Conservation (phyloP, 768 basidiomycete species). For the Xerocomellus dryophilus region DNA sequence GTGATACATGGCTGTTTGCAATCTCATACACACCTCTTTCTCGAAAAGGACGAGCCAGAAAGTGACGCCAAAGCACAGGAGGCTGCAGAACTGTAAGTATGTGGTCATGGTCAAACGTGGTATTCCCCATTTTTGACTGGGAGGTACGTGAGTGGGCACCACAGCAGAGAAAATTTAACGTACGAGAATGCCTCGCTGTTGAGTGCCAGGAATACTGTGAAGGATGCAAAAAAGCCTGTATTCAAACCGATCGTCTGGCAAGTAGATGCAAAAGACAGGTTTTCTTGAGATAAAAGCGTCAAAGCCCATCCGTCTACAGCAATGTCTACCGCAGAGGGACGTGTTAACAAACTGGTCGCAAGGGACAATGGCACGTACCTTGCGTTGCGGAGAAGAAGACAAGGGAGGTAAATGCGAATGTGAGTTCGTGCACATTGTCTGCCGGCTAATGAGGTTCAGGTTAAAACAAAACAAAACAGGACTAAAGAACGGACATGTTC, state of each 20-base stretch:
- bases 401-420: conserved; percentile 80
- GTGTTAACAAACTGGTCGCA: conserved; percentile 13
- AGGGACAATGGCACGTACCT: conserved; percentile 47
- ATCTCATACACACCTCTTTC: conserved; percentile 65
- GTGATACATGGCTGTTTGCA: not conserved
- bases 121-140: conserved; percentile 72
- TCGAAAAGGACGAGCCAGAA: conserved; percentile 84
- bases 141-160: conserved; percentile 6
- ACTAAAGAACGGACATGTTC: conserved; percentile 54
- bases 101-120: conserved; percentile 67
- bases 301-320: conserved; percentile 94
- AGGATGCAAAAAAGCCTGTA: conserved; percentile 92
- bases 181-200: conserved; percentile 92
- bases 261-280: conserved; percentile 93
- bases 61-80: conserved; percentile 81
- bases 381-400: conserved; percentile 97
- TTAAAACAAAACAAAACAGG: conserved; percentile 1
- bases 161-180: conserved; percentile 21
- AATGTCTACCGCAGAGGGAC: conserved; percentile 59
- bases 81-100: conserved; percentile 84
- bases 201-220: conserved; percentile 95
- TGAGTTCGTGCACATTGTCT: conserved; percentile 73
- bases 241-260: conserved; percentile 98
- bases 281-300: conserved; percentile 86
- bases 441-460: conserved; percentile 56